phyloP scores from a whole-genome alignment of 75 land plant genomes.

The Cunninghamia lanceolata region DNA sequence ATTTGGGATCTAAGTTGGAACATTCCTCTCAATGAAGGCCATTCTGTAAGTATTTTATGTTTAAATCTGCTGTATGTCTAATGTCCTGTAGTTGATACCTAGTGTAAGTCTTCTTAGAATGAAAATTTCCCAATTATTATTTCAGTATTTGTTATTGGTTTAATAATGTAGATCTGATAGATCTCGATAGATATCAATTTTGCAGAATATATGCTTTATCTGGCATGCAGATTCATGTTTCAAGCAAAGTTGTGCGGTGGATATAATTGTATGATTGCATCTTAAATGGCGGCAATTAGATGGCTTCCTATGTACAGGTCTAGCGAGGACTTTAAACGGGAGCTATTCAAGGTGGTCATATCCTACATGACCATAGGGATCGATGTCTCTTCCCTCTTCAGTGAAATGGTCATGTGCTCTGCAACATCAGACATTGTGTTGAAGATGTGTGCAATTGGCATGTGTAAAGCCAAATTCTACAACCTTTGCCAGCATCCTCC shows the following conservation, averaged over 20 bases:
- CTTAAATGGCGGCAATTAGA: not conserved
- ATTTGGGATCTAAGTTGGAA: not conserved
- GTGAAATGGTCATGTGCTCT: constrained; percentile 99
- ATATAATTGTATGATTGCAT: not conserved
- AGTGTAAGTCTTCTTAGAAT: not conserved
- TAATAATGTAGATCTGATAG: not conserved
- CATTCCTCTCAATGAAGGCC: not conserved
- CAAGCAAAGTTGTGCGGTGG: not conserved
- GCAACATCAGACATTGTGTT: constrained; percentile 97
- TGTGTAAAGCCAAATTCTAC: too few relatives aligned
- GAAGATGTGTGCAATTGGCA: constrained; percentile 99
- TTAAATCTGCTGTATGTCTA: not conserved
- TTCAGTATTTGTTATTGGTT: not conserved
- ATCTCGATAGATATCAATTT: not conserved
- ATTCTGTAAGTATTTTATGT: not conserved
- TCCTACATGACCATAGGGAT: constrained; percentile 97
- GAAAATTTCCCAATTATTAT: not conserved
- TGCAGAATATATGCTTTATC: not conserved
- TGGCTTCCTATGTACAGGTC: not conserved
- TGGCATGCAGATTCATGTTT: not conserved
- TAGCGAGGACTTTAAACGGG: constrained; percentile 78
- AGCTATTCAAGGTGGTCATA: constrained; percentile 96
- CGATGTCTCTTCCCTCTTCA: constrained; percentile 90
- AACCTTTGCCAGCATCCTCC: too few relatives aligned
- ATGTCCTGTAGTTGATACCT: not conserved